Evolutionary conservation across 192 early-diverging fungal species (phyloP).

Genomic region (Rhizophagus clarus): DNA sequence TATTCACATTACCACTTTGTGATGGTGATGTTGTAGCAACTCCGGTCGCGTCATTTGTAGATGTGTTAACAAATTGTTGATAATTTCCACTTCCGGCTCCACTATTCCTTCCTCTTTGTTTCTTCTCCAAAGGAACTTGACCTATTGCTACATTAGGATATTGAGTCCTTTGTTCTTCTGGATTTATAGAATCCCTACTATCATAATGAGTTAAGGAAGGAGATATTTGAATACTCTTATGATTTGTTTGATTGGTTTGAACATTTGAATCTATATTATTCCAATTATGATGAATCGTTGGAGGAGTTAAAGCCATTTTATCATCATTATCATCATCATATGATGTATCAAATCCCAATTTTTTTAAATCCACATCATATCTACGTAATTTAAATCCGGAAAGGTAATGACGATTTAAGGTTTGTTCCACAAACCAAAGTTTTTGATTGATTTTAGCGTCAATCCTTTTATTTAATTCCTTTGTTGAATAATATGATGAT

Average conservation of each 20-base stretch:
- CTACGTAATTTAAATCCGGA: conserved; percentile 5
- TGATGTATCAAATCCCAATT: not conserved
- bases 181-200: not conserved
- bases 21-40: too few relatives aligned
- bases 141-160: not conserved
- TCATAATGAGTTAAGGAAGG: not conserved
- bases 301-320: not conserved
- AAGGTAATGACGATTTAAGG: not conserved
- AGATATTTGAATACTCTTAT: not conserved
- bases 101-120: not conserved
- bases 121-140: not conserved
- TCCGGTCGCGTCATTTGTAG: too few relatives aligned
- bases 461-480: not conserved
- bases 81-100: not conserved
- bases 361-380: not conserved
- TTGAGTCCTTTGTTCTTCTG: not conserved
- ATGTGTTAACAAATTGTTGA: not conserved
- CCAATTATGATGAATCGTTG: not conserved
- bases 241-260: not conserved
- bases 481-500: not conserved
- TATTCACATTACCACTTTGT: too few relatives aligned
- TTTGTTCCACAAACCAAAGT: not conserved
- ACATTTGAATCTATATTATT: not conserved
- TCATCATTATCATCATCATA: not conserved
- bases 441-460: not conserved